Evolutionary conservation across 345 rosid species (phyloP), one percentile per base, ranked within the genome.

Genomic region (Syzygium aqueum): DNA sequence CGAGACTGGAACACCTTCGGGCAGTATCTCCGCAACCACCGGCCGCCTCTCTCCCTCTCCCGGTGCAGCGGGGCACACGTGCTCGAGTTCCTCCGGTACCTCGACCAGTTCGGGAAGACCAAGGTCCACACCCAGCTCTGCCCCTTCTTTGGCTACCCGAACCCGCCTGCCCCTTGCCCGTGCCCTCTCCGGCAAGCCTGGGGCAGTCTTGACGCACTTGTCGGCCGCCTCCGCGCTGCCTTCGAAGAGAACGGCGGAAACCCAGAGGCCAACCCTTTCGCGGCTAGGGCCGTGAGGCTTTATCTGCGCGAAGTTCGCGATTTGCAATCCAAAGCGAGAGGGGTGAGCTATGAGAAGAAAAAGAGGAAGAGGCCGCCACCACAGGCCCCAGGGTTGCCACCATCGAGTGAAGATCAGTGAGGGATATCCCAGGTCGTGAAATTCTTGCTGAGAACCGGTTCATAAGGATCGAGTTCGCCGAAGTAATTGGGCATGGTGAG

Each of bases 171-270:
- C 51, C 98, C 99, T 14, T 97, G 99, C 88, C 95, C 97, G 2
- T 97, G 99, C 87, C 99, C 99, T n/a, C 99, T 97, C 83, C 94
- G 98, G 27, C 99, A 97, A 86, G 99, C 99, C 51, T 96, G 99
- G 99, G 99, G 99, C 10, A 95, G 98, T 89, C 97, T 96, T 16
- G 99, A 96, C 85, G 98, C 99, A 50, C 98, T 97, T 91, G 94
- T 95, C 30, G 99, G 99, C 85, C 95, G 99, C 49, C 98, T 97
- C 85, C 94, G 99, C 5, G 99, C 99, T 1, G 99, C 99, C 90
- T 97, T 93, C n/a, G 99, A 97, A 86, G 99, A 97, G 92, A 92
- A 95, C 83, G 99, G 98, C 5, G 99, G 99, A 16, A 92, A 95
- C 92, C 98, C 99, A 2, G 99, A 97, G 91, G 95, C 94, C 11